phyloP scores from a whole-genome alignment of 2,329 filamentous ascomycete genomes.

The Fusarium sterilihyphosum region DNA sequence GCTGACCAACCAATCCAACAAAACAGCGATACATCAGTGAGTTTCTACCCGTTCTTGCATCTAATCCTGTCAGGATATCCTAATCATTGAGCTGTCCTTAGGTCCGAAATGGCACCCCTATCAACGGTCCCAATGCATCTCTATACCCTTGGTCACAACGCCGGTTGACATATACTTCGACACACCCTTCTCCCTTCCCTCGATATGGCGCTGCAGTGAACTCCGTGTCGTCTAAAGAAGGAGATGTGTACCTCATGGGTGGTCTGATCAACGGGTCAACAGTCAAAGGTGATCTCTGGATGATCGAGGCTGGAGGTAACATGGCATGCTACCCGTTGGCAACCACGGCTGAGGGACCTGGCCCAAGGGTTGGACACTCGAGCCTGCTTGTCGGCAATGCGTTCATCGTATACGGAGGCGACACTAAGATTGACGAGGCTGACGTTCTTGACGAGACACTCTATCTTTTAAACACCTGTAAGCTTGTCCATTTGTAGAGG shows the following conservation, averaged over 20 bases:
- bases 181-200: constrained; percentile 88
- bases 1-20: constrained; percentile 58
- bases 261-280: constrained; percentile 94
- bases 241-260: constrained; percentile 97
- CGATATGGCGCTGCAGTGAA: constrained; percentile 98
- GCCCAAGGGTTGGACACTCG: constrained; percentile 92
- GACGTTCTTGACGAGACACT: constrained; percentile 94
- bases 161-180: constrained; percentile 83
- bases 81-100: constrained; percentile 44
- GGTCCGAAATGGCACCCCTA: constrained; percentile 64
- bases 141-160: constrained; percentile 97
- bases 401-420: constrained; percentile 98
- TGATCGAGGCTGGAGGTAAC: constrained; percentile 90
- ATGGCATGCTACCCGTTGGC: constrained; percentile 92
- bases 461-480: constrained; percentile 97
- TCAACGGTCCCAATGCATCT: constrained; percentile 73
- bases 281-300: constrained; percentile 97
- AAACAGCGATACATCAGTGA: constrained; percentile 54
- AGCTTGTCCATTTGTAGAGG: constrained; percentile 50
- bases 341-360: constrained; percentile 92
- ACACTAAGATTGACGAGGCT: constrained; percentile 94
- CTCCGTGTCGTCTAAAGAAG: constrained; percentile 90
- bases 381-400: constrained; percentile 96
- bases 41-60: constrained; percentile 33
- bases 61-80: not conserved